Percentiles rank a stretch among this genome's conserved stretches.
phyloP scores from a whole-genome alignment of 2,329 filamentous ascomycete genomes.

The Fusarium irregulare region DNA sequence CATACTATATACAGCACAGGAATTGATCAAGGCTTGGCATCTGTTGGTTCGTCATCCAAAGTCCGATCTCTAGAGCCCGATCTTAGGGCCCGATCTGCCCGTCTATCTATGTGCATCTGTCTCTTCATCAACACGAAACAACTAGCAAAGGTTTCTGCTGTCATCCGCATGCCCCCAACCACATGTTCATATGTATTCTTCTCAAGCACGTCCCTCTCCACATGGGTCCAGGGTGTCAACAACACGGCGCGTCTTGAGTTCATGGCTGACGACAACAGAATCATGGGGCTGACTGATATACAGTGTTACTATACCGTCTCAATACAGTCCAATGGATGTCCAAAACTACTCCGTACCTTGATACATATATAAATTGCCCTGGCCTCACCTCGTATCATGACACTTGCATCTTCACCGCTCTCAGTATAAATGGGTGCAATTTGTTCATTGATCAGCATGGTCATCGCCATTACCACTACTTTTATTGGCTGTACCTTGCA shows the following conservation, averaged over 20 bases:
- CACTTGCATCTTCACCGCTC: background rate
- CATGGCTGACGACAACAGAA: conserved; percentile 31
- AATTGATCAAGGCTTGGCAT: background rate
- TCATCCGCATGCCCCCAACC: background rate
- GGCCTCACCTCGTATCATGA: background rate
- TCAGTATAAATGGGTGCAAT: background rate
- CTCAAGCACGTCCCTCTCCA: background rate
- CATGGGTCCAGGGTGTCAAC: background rate
- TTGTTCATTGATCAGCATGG: background rate
- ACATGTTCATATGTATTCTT: background rate
- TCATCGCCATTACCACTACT: background rate
- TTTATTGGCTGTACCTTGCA: background rate
- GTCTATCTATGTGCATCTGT: background rate
- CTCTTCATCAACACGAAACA: conserved; percentile 27
- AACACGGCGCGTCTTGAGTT: conserved; percentile 20
- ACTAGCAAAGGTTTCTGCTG: conserved; percentile 11
- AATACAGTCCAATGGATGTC: conserved; percentile 6
- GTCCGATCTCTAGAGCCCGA: conserved; percentile 1
- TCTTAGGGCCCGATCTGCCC: background rate
- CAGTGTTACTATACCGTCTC: conserved; percentile 6
- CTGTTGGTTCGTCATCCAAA: conserved; percentile 10
- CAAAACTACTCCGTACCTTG: background rate
- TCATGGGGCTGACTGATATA: background rate
- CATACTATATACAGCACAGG: background rate
- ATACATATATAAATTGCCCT: background rate